Conservation (phyloP, 2,329 filamentous ascomycete genomes). For the Alternaria infectoria region DNA sequence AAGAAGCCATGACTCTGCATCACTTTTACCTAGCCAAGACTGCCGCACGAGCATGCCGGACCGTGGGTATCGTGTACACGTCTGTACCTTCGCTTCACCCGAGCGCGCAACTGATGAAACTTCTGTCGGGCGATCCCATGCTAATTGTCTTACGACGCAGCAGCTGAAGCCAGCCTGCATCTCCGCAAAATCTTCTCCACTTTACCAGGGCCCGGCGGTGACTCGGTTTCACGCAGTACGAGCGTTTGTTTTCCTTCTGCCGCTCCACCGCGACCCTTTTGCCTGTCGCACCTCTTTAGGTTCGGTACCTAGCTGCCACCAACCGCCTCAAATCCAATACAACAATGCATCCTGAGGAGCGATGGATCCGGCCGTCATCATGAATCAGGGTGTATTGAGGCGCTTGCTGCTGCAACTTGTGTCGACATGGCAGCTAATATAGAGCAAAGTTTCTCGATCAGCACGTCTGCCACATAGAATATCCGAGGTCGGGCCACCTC, state of each 20-base stretch:
- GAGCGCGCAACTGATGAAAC: conserved; percentile 18
- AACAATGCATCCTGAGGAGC: conserved; percentile 7
- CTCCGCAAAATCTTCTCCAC: conserved; percentile 12
- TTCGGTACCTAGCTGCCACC: conserved; percentile 15
- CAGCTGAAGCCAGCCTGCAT: conserved; percentile 19
- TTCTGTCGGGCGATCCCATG: conserved; percentile 16
- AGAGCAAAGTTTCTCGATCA: conserved; percentile 26
- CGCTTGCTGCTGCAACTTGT: conserved; percentile 24
- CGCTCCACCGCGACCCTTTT: conserved; percentile 19
- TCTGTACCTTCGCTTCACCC: conserved; percentile 18
- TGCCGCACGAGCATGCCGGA: conserved; percentile 6
- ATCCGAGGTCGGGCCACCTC: conserved; percentile 32
- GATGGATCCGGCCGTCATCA: conserved; percentile 12
- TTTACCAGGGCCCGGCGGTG: conserved; percentile 12
- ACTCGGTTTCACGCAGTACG: conserved; percentile 25
- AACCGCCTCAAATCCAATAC: conserved; percentile 6
- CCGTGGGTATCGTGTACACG: conserved; percentile 13
- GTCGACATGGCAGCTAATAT: conserved; percentile 30
- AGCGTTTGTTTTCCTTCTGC: conserved; percentile 22
- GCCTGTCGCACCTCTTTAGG: conserved; percentile 22
- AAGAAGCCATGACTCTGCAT: neutral
- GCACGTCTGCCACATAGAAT: conserved; percentile 8
- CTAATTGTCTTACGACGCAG: conserved; percentile 21
- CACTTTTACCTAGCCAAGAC: neutral
- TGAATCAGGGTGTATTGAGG: conserved; percentile 20